Percentiles rank a stretch among this genome's conserved stretches.
Evolutionary conservation across 2,329 filamentous ascomycete genomes (phyloP).

Genomic region (Botrytis tulipae): DNA sequence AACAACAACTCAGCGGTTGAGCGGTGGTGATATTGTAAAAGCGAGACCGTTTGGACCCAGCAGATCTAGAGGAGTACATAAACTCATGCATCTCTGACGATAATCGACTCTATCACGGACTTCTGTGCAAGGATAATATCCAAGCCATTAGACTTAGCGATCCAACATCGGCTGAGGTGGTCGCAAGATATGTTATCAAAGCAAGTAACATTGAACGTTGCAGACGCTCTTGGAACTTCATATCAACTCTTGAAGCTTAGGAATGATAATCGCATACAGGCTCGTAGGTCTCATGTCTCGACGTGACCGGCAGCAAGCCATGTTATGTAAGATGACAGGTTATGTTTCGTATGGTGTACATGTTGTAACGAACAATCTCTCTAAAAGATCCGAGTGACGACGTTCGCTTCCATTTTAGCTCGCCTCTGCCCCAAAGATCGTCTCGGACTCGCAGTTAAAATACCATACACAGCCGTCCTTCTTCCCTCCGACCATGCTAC

Average conservation of each 20-base stretch:
- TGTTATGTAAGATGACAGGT: background rate
- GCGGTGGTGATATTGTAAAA: background rate
- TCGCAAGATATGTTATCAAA: background rate
- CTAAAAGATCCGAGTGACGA: background rate
- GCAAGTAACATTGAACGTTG: too few species aligned
- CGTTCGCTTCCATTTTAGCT: background rate
- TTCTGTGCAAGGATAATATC: background rate
- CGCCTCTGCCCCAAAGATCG: background rate
- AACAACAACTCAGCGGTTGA: background rate
- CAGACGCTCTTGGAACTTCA: too few species aligned
- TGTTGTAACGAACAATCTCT: background rate
- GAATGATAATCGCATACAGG: background rate
- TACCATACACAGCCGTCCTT: constrained; percentile 30
- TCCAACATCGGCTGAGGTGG: background rate
- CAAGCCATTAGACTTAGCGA: background rate
- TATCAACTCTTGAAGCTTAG: too few species aligned
- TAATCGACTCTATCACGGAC: background rate
- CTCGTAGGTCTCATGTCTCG: background rate
- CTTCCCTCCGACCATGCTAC: constrained; percentile 31
- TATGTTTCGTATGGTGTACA: background rate
- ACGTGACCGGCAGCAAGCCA: background rate
- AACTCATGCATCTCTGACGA: background rate
- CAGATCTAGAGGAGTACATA: background rate
- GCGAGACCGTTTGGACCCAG: background rate
- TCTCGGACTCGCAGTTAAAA: constrained; percentile 27